Evolutionary conservation across 2,329 filamentous ascomycete genomes (phyloP).

Genomic region (Colletotrichum orbiculare): DNA sequence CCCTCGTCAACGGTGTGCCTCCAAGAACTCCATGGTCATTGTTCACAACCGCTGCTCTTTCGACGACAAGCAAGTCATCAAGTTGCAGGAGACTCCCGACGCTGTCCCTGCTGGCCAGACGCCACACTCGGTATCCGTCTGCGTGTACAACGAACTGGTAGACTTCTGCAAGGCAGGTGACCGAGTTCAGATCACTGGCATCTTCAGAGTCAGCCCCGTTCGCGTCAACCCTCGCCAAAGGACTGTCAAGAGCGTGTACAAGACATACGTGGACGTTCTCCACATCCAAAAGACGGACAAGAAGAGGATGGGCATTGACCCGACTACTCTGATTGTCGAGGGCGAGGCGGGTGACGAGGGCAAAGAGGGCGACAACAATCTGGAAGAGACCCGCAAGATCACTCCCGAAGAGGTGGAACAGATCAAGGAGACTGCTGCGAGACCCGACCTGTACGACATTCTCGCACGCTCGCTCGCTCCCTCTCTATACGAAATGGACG

Average conservation of each 20-base stretch:
- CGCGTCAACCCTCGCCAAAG: constrained; percentile 93
- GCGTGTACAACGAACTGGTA: constrained; percentile 95
- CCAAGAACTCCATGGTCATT: constrained; percentile 97
- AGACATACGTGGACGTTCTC: constrained; percentile 95
- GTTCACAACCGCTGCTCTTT: constrained; percentile 96
- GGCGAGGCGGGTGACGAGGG: constrained; percentile 73
- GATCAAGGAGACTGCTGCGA: constrained; percentile 82
- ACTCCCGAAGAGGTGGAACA: constrained; percentile 87
- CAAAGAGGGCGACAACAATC: constrained; percentile 74
- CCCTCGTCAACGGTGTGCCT: constrained; percentile 81
- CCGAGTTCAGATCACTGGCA: constrained; percentile 92
- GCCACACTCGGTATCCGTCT: constrained; percentile 95
- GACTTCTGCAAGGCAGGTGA: constrained; percentile 99
- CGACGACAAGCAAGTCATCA: constrained; percentile 98
- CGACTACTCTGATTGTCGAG: constrained; percentile 86
- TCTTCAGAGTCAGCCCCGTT: constrained; percentile 95
- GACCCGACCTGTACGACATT: constrained; percentile 92
- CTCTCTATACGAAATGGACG: constrained; percentile 97
- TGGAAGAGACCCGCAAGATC: constrained; percentile 87
- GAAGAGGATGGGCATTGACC: constrained; percentile 91
- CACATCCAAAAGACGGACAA: constrained; percentile 98
- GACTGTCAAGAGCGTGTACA: constrained; percentile 94
- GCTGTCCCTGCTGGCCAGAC: constrained; percentile 95
- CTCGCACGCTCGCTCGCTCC: constrained; percentile 91
- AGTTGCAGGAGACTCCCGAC: constrained; percentile 97